Conservation (phyloP, 2,329 filamentous ascomycete genomes). For the Microsporum audouinii region DNA sequence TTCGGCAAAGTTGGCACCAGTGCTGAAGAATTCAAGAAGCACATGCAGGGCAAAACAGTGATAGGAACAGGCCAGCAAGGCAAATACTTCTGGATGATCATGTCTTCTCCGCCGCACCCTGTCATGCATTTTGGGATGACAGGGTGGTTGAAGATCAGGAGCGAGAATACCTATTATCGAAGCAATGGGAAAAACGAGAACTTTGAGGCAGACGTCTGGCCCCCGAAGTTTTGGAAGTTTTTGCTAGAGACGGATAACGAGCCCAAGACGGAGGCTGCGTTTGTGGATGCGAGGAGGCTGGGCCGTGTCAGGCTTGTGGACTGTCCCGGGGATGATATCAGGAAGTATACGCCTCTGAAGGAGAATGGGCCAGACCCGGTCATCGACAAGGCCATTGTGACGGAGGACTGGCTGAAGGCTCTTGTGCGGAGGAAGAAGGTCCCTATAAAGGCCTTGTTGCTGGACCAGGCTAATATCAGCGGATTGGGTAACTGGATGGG, state of each 20-base stretch:
- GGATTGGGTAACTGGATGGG: conserved; percentile 97
- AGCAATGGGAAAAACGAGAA: conserved; percentile 44
- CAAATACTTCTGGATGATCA: conserved; percentile 92
- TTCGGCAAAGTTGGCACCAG: conserved; percentile 85
- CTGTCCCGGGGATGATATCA: conserved; percentile 63
- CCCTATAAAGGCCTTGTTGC: conserved; percentile 74
- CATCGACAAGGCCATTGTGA: conserved; percentile 65
- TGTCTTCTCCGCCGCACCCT: conserved; percentile 66
- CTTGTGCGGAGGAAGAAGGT: conserved; percentile 67
- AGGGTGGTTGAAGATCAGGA: conserved; percentile 80
- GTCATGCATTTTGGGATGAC: conserved; percentile 75
- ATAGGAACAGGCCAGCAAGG: conserved; percentile 69
- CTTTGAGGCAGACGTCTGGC: conserved; percentile 60
- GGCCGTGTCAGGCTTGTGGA: conserved; percentile 71
- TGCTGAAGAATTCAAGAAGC: conserved; percentile 59
- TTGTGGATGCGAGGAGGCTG: conserved; percentile 71
- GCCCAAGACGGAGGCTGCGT: conserved; percentile 58
- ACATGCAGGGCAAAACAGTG: conserved; percentile 63
- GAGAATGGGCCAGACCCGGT: conserved; percentile 94
- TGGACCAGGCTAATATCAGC: conserved; percentile 80
- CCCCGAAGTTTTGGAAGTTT: conserved; percentile 85
- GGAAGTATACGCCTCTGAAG: conserved; percentile 63
- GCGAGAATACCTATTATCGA: conserved; percentile 69
- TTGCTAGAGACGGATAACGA: conserved; percentile 54
- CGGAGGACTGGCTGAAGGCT: conserved; percentile 58